Base-by-base conservation (phyloP, 1,139 yeast genomes). In the Hemisphaericaspora xylanilytica region DNA sequence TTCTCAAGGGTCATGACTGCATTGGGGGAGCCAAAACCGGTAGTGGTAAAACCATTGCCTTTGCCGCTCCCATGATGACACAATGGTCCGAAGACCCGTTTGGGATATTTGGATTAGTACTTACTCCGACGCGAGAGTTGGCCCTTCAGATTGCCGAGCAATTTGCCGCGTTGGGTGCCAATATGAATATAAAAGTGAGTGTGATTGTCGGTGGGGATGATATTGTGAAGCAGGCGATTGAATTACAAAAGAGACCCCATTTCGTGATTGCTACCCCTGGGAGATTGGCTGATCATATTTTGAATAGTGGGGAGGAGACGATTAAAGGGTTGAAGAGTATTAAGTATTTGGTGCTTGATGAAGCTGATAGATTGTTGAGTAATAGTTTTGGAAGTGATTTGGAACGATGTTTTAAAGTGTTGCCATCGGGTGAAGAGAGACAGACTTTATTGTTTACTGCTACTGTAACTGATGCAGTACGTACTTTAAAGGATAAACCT, bases 11-110 rank as follows among this genome's bases (percentile, higher is more conserved):
- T 8, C 78, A 81, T 50, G 96, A 90, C 60, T 90, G 97, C 60
- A 92, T 92, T 36, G 99, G 98, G 37, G 98, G 98, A 28, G 98
- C 99, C 32, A 86, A 86, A 61, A 92, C 99, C 0, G 99, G 99
- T 65, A 84, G 95, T 24, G 99, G 99, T 75, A 92, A 92, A 58
- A 92, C 99, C 3, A 83, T 94, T 25, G 96, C 98, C 0, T 92
- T 92, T 73, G 97, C 95, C 1, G 94, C 90, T 17, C 98, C 98
- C 1, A 92, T 92, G 89, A 68, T 92, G 40, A 81, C 95, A 1
- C 75, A 82, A 53, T 92, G 98, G 97, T 85, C 97, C 0, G 85
- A 81, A 50, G 98, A 94, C 55, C 98, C 98, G 0, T 77, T 75
- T 59, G 99, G 97, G 2, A 84, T 92, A 35, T 94, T 74, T 63